Conservation (phyloP, 129 eudicot genomes). For the Flaveria ramosissima region DNA sequence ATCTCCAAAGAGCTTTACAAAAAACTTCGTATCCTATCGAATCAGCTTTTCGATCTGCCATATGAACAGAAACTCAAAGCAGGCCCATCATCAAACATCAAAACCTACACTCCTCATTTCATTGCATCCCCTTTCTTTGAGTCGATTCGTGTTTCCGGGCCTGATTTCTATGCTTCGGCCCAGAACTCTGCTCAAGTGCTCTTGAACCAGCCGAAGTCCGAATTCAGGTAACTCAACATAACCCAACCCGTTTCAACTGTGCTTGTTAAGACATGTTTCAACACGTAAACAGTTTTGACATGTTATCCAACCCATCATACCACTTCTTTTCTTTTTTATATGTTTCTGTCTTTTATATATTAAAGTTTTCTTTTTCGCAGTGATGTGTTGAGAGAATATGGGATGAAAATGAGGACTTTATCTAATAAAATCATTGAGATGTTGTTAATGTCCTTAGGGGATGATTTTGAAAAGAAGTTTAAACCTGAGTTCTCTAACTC, state of each 20-base stretch:
- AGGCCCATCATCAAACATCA: conserved; percentile 67
- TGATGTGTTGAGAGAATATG: conserved; percentile 72
- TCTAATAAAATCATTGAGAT: conserved; percentile 61
- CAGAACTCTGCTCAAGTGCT: conserved; percentile 60
- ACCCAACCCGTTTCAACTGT: background rate
- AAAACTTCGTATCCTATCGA: conserved; percentile 49
- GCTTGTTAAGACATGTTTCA: background rate
- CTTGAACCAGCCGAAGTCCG: conserved; percentile 44
- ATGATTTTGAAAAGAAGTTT: conserved; percentile 47
- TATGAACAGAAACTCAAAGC: conserved; percentile 62
- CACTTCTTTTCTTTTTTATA: background rate
- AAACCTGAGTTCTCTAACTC: conserved; percentile 61
- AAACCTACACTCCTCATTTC: conserved; percentile 85
- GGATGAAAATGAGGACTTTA: conserved; percentile 58
- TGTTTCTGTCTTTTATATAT: background rate
- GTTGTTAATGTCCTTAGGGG: conserved; percentile 63
- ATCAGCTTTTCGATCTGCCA: conserved; percentile 65
- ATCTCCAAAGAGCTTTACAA: conserved; percentile 66
- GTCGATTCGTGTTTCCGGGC: conserved; percentile 84
- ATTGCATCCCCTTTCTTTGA: conserved; percentile 94
- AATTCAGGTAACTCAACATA: conserved; percentile 63
- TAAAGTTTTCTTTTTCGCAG: conserved; percentile 32
- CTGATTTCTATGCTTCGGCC: conserved; percentile 70
- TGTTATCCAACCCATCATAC: background rate
- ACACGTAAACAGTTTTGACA: background rate